Base-by-base conservation (phyloP, 176 grass and related monocot genomes). In the sorghum (Sorghum bicolor) region DNA sequence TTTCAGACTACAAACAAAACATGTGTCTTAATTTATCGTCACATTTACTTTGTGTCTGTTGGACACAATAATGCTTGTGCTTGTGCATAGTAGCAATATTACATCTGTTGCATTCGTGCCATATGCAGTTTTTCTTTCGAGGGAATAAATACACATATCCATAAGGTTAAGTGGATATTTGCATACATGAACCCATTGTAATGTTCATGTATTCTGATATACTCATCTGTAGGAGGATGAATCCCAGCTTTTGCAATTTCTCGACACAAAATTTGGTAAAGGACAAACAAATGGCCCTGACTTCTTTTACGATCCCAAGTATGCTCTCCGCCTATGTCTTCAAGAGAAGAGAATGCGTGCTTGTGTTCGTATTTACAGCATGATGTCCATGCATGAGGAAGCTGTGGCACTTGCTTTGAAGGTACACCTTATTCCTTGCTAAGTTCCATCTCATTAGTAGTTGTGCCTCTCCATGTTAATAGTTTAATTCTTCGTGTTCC, bases 321-420 rank as follows among this genome's bases (percentile, higher is more conserved):
- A 98, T 95, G 96, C 96, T 86, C 86, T 98, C 48, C 91, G 96
- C 60, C 85, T 98, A 25, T 98, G 96, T 88, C 89, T 98, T 76
- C 94, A 98, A 79, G 93, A 95, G 74, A 98, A 89, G 83, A 86
- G 89, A 83, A 98, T 98, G 93, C 90, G 91, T 88, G 89, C 96
- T 53, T 98, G 96, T 80, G 89, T 98, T 86, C 89, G 89, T 80
- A 98, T 98, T 79, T 98, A 98, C 70, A 98, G 96, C 80, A 98
- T 95, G 93, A 98, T 98, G 96, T 93, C 91, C 80, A 98, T 98
- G 96, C 96, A 98, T 29, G 96, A 95, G 86, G 96, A 98, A 88
- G 96, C 96, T 74, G 96, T 98, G 41, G 93, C 96, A 60, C 93
- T 98, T 84, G 93, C 96, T 87, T 91, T 98, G 52, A 92, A 88